Evolutionary conservation across 108 stramenopile genomes (phyloP).

Genomic region (Pseudonitzschia multiseries): DNA sequence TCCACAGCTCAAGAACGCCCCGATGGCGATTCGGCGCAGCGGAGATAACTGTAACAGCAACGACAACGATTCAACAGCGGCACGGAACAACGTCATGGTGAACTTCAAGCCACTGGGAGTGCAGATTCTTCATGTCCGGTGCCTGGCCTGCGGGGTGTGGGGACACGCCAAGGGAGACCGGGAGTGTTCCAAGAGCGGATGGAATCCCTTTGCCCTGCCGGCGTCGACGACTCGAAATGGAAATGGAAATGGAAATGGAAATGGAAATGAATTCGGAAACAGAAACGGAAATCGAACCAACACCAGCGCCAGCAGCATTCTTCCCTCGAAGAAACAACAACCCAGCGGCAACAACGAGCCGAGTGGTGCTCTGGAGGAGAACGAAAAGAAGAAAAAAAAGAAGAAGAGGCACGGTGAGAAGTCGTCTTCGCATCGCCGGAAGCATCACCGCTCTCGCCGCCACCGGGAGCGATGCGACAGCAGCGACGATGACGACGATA

Average conservation of each 20-base stretch:
- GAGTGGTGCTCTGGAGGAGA: no score
- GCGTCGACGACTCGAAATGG: background rate
- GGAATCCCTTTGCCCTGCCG: slow-evolving; percentile 71
- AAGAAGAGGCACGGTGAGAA: background rate
- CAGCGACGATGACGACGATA: no score
- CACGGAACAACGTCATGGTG: slow-evolving; percentile 33
- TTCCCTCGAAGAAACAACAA: background rate
- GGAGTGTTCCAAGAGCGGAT: slow-evolving; percentile 74
- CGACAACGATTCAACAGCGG: background rate
- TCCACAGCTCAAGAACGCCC: slow-evolving; percentile 79
- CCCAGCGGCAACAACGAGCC: no score
- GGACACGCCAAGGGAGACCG: slow-evolving; percentile 82
- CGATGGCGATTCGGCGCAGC: slow-evolving; percentile 48
- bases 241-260: no score
- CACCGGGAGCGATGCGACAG: no score
- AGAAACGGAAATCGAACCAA: no score
- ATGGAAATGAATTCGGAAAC: no score
- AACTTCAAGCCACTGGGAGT: slow-evolving; percentile 80
- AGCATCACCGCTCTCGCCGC: no score
- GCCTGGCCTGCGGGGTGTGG: slow-evolving; percentile 79
- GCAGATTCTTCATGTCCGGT: slow-evolving; percentile 76
- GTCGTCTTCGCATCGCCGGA: no score
- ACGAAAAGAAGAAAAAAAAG: no score
- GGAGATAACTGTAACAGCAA: no score
- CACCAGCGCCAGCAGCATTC: slow-evolving; percentile 1